Conservation (phyloP, 352 stramenopile genomes). For the Pythium dissotocum region DNA sequence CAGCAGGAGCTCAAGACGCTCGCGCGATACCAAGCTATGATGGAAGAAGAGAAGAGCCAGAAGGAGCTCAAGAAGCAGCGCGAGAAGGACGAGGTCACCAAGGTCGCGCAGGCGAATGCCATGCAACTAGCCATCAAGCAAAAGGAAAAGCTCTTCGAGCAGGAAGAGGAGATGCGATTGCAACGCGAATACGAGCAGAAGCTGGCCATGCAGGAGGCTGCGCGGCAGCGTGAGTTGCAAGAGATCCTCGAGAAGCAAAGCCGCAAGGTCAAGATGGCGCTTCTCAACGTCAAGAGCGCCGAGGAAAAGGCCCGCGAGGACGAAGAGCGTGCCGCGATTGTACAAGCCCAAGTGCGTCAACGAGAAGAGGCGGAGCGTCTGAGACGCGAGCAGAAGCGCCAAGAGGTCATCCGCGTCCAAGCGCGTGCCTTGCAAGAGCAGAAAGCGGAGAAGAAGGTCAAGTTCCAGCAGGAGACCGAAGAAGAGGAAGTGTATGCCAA, state of each 20-base stretch:
- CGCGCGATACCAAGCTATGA: slow-evolving; percentile 39
- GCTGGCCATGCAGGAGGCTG: slow-evolving; percentile 47
- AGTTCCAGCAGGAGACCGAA: slow-evolving; percentile 27
- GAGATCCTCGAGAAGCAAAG: slow-evolving; percentile 53
- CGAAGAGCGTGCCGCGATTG: slow-evolving; percentile 40
- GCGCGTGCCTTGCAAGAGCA: slow-evolving; percentile 45
- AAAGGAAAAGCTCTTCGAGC: slow-evolving; percentile 34
- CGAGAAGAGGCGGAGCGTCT: slow-evolving; percentile 40
- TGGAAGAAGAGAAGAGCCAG: slow-evolving; percentile 47
- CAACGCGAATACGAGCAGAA: slow-evolving; percentile 54
- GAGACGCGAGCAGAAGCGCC: slow-evolving; percentile 35
- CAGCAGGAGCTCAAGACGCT: slow-evolving; percentile 46
- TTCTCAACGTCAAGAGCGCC: slow-evolving; percentile 61
- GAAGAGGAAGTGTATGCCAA: slow-evolving; percentile 47
- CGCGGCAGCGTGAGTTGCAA: slow-evolving; percentile 45
- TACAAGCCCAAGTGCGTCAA: slow-evolving; percentile 44
- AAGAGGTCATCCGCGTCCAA: slow-evolving; percentile 34
- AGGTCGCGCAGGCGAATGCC: slow-evolving; percentile 54
- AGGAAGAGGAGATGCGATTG: slow-evolving; percentile 44
- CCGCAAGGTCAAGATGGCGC: slow-evolving; percentile 53
- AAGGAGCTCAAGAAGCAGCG: slow-evolving; percentile 48
- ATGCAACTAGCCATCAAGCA: slow-evolving; percentile 55
- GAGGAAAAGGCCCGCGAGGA: slow-evolving; percentile 62
- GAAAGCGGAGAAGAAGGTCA: slow-evolving; percentile 41
- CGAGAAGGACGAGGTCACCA: slow-evolving; percentile 43